These are phyloP conservation scores for Penicillium hesseltinei DNA, from an alignment of 2,329 filamentous ascomycete genomes.

Conservation along the genomic window DNA sequence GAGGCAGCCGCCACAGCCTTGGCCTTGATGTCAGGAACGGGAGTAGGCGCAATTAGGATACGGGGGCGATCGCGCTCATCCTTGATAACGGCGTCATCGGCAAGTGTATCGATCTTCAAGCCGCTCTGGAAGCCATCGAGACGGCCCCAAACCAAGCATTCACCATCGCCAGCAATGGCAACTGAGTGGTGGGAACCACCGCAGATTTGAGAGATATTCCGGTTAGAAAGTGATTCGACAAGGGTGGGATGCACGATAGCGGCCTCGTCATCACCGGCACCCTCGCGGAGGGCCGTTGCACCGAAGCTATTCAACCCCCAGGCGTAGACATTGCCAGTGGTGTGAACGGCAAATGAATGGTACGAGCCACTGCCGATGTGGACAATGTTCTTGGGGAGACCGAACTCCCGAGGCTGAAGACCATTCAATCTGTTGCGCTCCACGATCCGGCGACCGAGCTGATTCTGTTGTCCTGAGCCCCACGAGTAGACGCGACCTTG, in stretches of 20 bases:
- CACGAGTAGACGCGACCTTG: slow-evolving; percentile 62
- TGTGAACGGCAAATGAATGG: slow-evolving; percentile 74
- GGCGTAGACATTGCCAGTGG: slow-evolving; percentile 67
- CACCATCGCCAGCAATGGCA: slow-evolving; percentile 53
- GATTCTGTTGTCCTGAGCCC: slow-evolving; percentile 67
- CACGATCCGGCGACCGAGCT: slow-evolving; percentile 63
- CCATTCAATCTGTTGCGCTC: slow-evolving; percentile 57
- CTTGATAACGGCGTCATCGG: slow-evolving; percentile 59
- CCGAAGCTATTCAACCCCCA: slow-evolving; percentile 90
- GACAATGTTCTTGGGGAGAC: slow-evolving; percentile 57
- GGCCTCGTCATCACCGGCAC: slow-evolving; percentile 66
- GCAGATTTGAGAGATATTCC: slow-evolving; percentile 65
- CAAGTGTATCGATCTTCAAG: slow-evolving; percentile 56
- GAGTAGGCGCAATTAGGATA: slow-evolving; percentile 66
- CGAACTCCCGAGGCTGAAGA: slow-evolving; percentile 57
- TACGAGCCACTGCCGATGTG: slow-evolving; percentile 70
- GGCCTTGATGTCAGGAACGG: slow-evolving; percentile 60
- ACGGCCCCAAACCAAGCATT: slow-evolving; percentile 61
- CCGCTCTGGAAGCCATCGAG: slow-evolving; percentile 62
- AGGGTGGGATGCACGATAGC: slow-evolving; percentile 69
- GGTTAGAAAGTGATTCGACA: slow-evolving; percentile 62
- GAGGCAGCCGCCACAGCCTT: slow-evolving; percentile 61
- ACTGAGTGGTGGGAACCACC: slow-evolving; percentile 76
- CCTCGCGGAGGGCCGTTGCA: slow-evolving; percentile 67
- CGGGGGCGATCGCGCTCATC: slow-evolving; percentile 66